Conservation (phyloP, 306 rosid species). For the Casuarina cunninghamiana region DNA sequence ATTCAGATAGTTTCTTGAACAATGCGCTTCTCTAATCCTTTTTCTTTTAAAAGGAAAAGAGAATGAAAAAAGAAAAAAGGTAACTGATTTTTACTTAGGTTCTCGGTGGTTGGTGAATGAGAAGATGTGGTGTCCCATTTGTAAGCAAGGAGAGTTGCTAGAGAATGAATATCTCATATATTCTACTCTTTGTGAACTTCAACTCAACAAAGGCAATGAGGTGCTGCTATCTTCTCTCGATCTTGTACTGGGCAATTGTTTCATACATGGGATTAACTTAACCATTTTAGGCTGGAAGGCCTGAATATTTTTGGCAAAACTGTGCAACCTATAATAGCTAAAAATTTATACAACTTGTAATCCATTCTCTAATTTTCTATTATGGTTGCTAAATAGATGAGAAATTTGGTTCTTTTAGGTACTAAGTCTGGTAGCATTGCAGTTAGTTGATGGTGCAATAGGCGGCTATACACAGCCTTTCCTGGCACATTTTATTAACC, state of each 20-base stretch:
- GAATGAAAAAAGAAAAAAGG: not conserved
- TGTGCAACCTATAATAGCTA: not conserved
- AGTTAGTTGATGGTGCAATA: too few relatives aligned
- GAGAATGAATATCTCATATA: conserved; percentile 47
- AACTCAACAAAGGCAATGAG: conserved; percentile 62
- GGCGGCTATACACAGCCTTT: too few relatives aligned
- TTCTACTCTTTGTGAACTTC: conserved; percentile 58
- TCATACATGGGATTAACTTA: not conserved
- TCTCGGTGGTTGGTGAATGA: conserved; percentile 40
- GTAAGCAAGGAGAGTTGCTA: conserved; percentile 72
- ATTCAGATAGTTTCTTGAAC: not conserved
- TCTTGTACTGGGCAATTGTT: not conserved
- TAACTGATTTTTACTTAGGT: conserved; percentile 17
- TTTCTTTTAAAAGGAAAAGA: not conserved
- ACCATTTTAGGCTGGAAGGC: not conserved
- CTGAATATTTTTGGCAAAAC: not conserved
- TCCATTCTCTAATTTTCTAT: not conserved
- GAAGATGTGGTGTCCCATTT: conserved; percentile 80
- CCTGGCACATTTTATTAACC: too few relatives aligned
- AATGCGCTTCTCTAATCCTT: not conserved
- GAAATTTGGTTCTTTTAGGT: not conserved
- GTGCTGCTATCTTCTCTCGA: conserved; percentile 37
- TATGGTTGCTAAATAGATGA: not conserved
- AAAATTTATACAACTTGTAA: not conserved
- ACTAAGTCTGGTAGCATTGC: too few relatives aligned